These are phyloP conservation scores for Rhytidhysteron rufulum DNA, from an alignment of 2,329 filamentous ascomycete species.

Conservation along the genomic window DNA sequence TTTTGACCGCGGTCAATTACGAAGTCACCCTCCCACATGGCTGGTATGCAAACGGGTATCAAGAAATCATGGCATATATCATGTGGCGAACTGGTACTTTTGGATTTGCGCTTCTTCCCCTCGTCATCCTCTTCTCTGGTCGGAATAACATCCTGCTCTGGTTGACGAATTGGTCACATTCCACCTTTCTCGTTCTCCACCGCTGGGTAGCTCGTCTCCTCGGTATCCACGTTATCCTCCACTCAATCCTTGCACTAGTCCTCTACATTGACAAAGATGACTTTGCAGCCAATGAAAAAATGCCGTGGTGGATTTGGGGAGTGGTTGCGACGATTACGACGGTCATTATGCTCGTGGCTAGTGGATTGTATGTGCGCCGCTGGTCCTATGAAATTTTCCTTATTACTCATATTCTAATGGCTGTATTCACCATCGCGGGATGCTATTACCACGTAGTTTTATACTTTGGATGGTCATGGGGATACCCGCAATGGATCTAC, in stretches of 20 bases:
- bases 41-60: slow-evolving; percentile 17
- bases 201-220: slow-evolving; percentile 25
- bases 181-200: slow-evolving; percentile 49
- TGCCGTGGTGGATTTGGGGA: slow-evolving; percentile 37
- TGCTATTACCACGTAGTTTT: slow-evolving; percentile 39
- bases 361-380: slow-evolving; percentile 23
- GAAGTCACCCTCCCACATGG: slow-evolving; percentile 5
- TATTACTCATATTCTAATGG: slow-evolving; percentile 26
- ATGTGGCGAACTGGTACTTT: slow-evolving; percentile 41
- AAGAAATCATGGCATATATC: slow-evolving; percentile 34
- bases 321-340: slow-evolving; percentile 31
- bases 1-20: slow-evolving; percentile 10
- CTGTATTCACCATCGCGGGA: slow-evolving; percentile 26
- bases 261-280: slow-evolving; percentile 16
- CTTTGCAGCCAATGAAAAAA: slow-evolving; percentile 12
- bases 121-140: slow-evolving; percentile 44
- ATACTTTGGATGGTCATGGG: slow-evolving; percentile 18
- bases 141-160: slow-evolving; percentile 49
- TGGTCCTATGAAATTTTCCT: slow-evolving; percentile 34
- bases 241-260: slow-evolving; percentile 14
- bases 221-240: slow-evolving; percentile 18
- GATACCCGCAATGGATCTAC: slow-evolving; percentile 48
- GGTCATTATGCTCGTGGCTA: slow-evolving; percentile 22
- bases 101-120: slow-evolving; percentile 38
- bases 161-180: slow-evolving; percentile 49